These are phyloP conservation scores for Penicillium flavigenum DNA, from an alignment of 495 filamentous ascomycete species.

Conservation along the genomic window DNA sequence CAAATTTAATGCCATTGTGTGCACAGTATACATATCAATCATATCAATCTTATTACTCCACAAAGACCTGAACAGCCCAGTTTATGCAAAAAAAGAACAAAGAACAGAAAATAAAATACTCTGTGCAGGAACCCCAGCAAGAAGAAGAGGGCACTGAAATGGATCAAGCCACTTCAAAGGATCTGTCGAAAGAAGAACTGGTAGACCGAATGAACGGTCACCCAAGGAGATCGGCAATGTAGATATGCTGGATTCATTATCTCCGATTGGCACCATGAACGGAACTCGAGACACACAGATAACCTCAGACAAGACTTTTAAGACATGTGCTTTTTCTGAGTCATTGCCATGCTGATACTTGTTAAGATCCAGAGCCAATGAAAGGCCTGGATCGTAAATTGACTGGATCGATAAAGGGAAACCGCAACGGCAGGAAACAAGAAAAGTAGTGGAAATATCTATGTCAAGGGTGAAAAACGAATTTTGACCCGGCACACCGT, in stretches of 20 bases:
- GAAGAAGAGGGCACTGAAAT: background rate
- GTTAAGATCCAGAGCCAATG: conserved; percentile 20
- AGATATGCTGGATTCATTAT: conserved; percentile 2
- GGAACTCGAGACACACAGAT: conserved; percentile 4
- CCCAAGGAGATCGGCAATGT: background rate
- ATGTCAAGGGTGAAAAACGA: conserved; percentile 31
- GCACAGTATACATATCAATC: conserved; percentile 18
- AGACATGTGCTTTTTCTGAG: conserved; percentile 21
- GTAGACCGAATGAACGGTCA: background rate
- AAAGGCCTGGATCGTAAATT: conserved; percentile 14
- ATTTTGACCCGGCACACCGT: conserved; percentile 34
- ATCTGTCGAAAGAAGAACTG: background rate
- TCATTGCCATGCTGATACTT: conserved; percentile 24
- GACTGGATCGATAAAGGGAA: conserved; percentile 15
- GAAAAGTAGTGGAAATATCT: conserved; percentile 34
- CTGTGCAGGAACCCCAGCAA: conserved; percentile 5
- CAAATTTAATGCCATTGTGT: background rate
- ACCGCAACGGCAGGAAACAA: conserved; percentile 7
- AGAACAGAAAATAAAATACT: conserved; percentile 15
- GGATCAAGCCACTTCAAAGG: background rate
- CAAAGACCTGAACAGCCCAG: conserved; percentile 12
- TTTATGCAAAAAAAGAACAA: conserved; percentile 24
- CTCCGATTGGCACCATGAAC: background rate
- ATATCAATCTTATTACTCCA: conserved; percentile 17
- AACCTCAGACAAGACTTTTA: conserved; percentile 21